A percentile compares a stretch with the other conserved stretches of the same genome.
Evolutionary conservation across 208 protist genomes (phyloP).

Genomic region (Trypanosoma congolense): DNA sequence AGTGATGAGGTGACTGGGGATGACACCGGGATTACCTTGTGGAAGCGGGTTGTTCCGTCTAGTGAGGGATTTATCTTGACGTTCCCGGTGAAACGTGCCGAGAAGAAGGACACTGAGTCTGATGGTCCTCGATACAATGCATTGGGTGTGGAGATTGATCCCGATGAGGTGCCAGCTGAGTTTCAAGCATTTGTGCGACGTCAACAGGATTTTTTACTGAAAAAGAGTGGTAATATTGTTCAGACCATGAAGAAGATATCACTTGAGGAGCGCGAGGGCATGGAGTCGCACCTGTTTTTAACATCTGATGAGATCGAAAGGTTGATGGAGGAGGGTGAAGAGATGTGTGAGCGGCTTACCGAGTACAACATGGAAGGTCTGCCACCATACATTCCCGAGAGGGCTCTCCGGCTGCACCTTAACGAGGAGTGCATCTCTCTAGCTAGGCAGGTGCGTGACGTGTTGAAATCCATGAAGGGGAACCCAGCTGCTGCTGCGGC

Average conservation of each 20-base stretch:
- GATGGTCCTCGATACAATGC: conserved; percentile 41
- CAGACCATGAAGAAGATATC: conserved; percentile 50
- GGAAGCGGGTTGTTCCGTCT: conserved; percentile 28
- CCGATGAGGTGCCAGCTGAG: conserved; percentile 59
- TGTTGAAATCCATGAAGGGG: conserved; percentile 83
- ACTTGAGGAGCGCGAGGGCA: conserved; percentile 68
- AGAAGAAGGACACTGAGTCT: conserved; percentile 15
- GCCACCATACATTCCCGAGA: conserved; percentile 69
- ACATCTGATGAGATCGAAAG: conserved; percentile 65
- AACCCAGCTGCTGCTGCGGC: conserved; percentile 48
- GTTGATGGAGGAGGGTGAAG: conserved; percentile 57
- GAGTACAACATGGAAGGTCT: conserved; percentile 65
- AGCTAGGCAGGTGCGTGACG: conserved; percentile 72
- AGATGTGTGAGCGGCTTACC: conserved; percentile 54
- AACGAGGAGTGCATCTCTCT: conserved; percentile 78
- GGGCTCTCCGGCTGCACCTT: conserved; percentile 52
- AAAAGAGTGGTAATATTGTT: conserved; percentile 42
- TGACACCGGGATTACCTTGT: conserved; percentile 14
- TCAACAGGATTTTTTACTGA: conserved; percentile 83
- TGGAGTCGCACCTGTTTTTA: conserved; percentile 79
- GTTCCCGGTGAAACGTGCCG: conserved; percentile 32
- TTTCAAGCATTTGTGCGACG: conserved; percentile 82
- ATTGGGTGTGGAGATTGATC: conserved; percentile 55
- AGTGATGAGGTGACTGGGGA: no score
- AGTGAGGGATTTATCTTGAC: conserved; percentile 67